Evolutionary conservation across 768 basidiomycete species (phyloP).

Genomic region (Imleria badia): DNA sequence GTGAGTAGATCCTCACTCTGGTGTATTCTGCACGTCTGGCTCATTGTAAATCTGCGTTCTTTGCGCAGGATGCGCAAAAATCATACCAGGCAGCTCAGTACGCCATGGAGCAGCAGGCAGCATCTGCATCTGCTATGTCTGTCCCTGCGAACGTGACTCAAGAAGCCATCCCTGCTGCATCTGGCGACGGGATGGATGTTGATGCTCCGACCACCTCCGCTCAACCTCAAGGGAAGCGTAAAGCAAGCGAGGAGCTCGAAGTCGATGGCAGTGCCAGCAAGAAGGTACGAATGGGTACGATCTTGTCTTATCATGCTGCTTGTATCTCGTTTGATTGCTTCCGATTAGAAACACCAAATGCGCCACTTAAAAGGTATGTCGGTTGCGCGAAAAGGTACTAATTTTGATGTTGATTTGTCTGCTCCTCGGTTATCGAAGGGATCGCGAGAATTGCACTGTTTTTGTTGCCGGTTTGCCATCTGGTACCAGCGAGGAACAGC

Average conservation of each 20-base stretch:
- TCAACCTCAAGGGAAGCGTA: constrained; percentile 56
- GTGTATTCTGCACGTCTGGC: not conserved
- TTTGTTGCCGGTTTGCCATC: constrained; percentile 74
- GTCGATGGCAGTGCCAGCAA: constrained; percentile 51
- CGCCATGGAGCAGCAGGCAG: constrained; percentile 40
- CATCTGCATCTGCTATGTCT: constrained; percentile 32
- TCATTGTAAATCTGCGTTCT: not conserved
- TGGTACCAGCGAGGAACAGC: constrained; percentile 58
- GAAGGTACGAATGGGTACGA: constrained; percentile 60
- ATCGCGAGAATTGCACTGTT: constrained; percentile 93
- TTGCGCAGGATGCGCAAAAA: constrained; percentile 60
- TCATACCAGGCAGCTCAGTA: constrained; percentile 52
- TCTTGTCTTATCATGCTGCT: not conserved
- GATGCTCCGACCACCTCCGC: constrained; percentile 34
- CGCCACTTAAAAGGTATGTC: constrained; percentile 58
- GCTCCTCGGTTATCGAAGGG: constrained; percentile 45
- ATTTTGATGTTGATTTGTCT: not conserved
- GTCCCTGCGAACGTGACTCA: constrained; percentile 6
- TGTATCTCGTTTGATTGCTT: not conserved
- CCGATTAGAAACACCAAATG: constrained; percentile 42
- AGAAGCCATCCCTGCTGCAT: not conserved
- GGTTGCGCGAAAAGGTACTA: not conserved
- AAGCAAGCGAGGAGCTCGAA: constrained; percentile 51
- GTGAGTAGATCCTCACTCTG: constrained; percentile 35
- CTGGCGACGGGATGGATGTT: constrained; percentile 40